A percentile compares a stretch with the other conserved stretches of the same genome.
Conservation (phyloP, 768 basidiomycete genomes). For the Macrolepiota fuliginosa region DNA sequence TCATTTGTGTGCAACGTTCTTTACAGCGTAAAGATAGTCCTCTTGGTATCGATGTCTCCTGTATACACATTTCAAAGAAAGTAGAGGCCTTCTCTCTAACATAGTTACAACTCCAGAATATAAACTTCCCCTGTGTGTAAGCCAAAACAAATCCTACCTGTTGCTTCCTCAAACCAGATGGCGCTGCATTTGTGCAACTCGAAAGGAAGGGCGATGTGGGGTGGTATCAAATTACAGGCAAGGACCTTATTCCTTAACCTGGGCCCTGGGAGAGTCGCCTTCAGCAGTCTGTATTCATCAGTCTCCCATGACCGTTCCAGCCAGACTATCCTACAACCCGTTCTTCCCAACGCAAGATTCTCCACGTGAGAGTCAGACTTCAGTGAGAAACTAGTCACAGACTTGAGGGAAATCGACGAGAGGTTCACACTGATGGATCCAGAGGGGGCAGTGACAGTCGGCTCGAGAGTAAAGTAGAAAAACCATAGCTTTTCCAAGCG, state of each 20-base stretch:
- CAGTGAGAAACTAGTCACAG: neutral
- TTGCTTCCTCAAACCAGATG: constrained; percentile 15
- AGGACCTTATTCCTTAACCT: neutral
- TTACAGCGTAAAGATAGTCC: too few species aligned
- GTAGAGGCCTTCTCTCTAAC: neutral
- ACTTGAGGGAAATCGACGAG: neutral
- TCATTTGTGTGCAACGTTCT: too few species aligned
- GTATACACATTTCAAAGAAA: too few species aligned
- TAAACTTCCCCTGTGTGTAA: constrained; percentile 16
- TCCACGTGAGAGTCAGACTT: neutral
- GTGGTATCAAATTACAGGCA: constrained; percentile 9
- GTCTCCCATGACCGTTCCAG: constrained; percentile 13
- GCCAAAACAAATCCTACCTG: constrained; percentile 12
- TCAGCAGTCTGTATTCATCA: constrained; percentile 12
- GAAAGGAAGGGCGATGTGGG: constrained; percentile 15
- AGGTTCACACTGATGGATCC: neutral
- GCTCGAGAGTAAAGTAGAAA: neutral
- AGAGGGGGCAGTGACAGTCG: neutral
- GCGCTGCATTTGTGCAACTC: constrained; percentile 8
- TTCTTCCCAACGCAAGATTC: constrained; percentile 7
- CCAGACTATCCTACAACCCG: constrained; percentile 12
- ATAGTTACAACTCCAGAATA: constrained; percentile 15
- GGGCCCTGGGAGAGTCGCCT: neutral
- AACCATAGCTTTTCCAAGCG: neutral
- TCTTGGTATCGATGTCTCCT: too few species aligned